A percentile compares a stretch with the other conserved stretches of the same genome.
These are phyloP conservation scores for Aspergillus novoparasiticus DNA, from an alignment of 2,329 filamentous ascomycete species.

Conservation along the genomic window DNA sequence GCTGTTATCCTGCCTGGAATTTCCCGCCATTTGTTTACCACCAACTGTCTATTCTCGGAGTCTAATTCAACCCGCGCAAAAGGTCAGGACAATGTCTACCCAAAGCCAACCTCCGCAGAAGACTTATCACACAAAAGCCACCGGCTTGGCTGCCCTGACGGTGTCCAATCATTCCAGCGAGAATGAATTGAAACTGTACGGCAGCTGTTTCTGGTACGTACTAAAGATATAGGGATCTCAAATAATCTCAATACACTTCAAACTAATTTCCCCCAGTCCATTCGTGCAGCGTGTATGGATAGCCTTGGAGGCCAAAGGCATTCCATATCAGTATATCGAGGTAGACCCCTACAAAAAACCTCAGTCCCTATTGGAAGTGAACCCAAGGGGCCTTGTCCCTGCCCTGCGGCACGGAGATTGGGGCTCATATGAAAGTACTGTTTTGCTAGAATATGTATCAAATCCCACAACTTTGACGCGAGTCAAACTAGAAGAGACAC, in stretches of 20 bases:
- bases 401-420: slow-evolving; percentile 77
- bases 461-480: slow-evolving; percentile 25
- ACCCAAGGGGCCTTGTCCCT: slow-evolving; percentile 74
- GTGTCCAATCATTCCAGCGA: slow-evolving; percentile 71
- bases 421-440: slow-evolving; percentile 78
- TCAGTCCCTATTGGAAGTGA: slow-evolving; percentile 70
- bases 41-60: slow-evolving; percentile 6
- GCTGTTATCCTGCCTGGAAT: background rate
- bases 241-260: slow-evolving; percentile 9
- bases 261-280: slow-evolving; percentile 55
- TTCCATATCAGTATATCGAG: slow-evolving; percentile 84
- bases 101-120: slow-evolving; percentile 60
- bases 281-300: slow-evolving; percentile 92
- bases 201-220: slow-evolving; percentile 78
- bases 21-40: background rate
- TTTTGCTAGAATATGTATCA: slow-evolving; percentile 79
- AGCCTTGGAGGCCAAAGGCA: slow-evolving; percentile 75
- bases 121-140: slow-evolving; percentile 70
- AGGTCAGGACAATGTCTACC: slow-evolving; percentile 48
- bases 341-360: slow-evolving; percentile 78
- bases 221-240: background rate
- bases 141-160: slow-evolving; percentile 69
- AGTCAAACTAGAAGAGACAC: background rate
- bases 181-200: slow-evolving; percentile 73
- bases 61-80: slow-evolving; percentile 16